Percentiles rank a stretch among this genome's conserved stretches.
Conservation (phyloP, 352 stramenopile genomes). For the Blastocystis sp. region DNA sequence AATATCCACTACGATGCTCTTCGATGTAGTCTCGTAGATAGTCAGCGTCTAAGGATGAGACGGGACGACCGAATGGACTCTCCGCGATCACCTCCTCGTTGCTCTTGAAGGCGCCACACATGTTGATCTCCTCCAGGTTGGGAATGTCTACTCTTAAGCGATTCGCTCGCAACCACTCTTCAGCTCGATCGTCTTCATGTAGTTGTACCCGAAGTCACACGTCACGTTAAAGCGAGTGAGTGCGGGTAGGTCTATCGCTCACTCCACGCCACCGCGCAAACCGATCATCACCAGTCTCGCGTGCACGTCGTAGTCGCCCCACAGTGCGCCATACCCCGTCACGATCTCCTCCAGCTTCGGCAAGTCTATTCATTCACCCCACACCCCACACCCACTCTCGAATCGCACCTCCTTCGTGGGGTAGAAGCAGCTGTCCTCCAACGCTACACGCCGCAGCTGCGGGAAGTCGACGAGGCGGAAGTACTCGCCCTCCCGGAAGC, state of each 20-base stretch:
- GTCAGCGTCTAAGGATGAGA: background rate
- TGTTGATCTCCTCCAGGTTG: background rate
- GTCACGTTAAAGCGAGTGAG: background rate
- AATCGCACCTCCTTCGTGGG: background rate
- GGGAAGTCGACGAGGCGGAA: background rate
- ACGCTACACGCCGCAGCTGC: background rate
- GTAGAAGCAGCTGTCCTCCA: background rate
- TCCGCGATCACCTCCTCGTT: background rate
- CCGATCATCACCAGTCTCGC: constrained; percentile 11
- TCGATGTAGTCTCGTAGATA: background rate
- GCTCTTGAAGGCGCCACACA: background rate
- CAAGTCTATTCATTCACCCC: background rate
- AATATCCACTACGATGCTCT: background rate
- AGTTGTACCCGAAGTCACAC: background rate
- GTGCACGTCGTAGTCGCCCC: background rate
- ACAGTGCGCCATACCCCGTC: background rate
- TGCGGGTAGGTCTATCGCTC: background rate
- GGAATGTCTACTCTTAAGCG: background rate
- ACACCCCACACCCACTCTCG: background rate
- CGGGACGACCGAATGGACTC: background rate
- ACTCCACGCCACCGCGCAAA: background rate
- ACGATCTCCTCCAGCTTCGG: constrained; percentile 13
- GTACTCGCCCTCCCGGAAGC: background rate
- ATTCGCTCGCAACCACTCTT: background rate
- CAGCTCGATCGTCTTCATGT: background rate